Evolutionary conservation across 441 rosid genomes (phyloP), one percentile per base, ranked within the genome.

Genomic region (Manihot esculenta): DNA sequence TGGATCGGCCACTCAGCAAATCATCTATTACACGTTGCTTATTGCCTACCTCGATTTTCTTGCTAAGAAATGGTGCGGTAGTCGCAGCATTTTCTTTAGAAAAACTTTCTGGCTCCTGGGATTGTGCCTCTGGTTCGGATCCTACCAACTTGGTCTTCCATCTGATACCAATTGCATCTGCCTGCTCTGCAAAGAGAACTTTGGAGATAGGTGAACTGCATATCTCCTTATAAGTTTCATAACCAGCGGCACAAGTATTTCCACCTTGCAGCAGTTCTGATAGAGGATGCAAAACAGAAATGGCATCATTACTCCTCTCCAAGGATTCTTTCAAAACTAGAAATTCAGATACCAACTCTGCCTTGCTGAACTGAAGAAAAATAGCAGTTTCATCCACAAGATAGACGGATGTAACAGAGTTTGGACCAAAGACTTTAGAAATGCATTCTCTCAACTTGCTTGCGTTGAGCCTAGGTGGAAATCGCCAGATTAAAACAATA

Each of bases 151-250:
- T 77, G 74, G 84, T 81, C 83, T 83, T 85, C 83, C 89, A 80
- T 77, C 75, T 82, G 74, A 85, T 78, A 61, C 93, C 86, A 23
- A 86, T 84, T 10, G 92, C 87, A 76, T 80, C 83, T 62, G 97
- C 97, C 82, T 92, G 96, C 74, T 94, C 94, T 10, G 96, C 84
- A 77, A 94, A 85, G 30, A 84, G 76, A 62, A 79, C 55, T 77
- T 89, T 72, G 2, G 94, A 88, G 72, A 79, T 48, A 3, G 87
- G 77, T 71, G 94, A 90, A 72, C 90, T 70, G 80, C 98, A 94
- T 62, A 92, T 90, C 77, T 90, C 93, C 72, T 81, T 87, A 78
- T 92, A 92, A 42, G 90, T 78, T 79, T 90, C 96, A 54, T 92
- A 56, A 3, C 17, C 80, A 62, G 90, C 96, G 11, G 97, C 97